Base-by-base conservation (phyloP, 148 eudicot genomes). In the Chenopodium quinoa region DNA sequence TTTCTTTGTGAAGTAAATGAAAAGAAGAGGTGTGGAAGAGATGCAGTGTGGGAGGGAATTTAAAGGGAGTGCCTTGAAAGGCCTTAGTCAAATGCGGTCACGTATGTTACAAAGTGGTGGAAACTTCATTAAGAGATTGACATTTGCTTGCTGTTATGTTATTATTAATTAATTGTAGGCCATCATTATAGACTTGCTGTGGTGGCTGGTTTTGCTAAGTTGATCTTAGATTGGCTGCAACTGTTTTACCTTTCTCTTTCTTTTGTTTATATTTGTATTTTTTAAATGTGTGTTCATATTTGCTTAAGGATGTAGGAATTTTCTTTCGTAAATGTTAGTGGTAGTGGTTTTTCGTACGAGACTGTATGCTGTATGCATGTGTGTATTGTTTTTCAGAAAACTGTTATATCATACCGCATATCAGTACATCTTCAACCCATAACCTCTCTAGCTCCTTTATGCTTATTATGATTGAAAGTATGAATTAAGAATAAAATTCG, bases 41-140 rank as follows among this genome's bases (percentile, higher is more conserved):
- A 66, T 58, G 80, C 78, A 48, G 77, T 79, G 71, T 73, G 85
- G 37, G 11, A 73, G 78, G 77, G 84, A 85, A 86, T 86, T 86
- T 87, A 83, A 85, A 87, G 83, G 85, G 76, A 78, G 84, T 75
- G 75, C 71, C 73, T 77, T 78, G 79, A 71, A 76, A 50, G 31
- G 66, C 83, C 58, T 77, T 34, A 83, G 82, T 84, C 87, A 87
- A 81, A 76, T 72, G 71, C 75, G 81, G 86, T 80, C 82, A 83
- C 71, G 56, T 79, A 75, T 83, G 71, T 54, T 70, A 13, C 56
- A 78, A 50, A 75, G 81, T 78, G 75, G 75, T 65, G 75, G 60
- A 81, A 62, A 63, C 71, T 71, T 79, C 78, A 80, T 48, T 29
- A 70, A 40, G 81, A 70, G 70, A 46, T 80, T 71, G 54, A 63